Base-by-base conservation (phyloP, 768 basidiomycete species). In the Leccinum disarticulatum region DNA sequence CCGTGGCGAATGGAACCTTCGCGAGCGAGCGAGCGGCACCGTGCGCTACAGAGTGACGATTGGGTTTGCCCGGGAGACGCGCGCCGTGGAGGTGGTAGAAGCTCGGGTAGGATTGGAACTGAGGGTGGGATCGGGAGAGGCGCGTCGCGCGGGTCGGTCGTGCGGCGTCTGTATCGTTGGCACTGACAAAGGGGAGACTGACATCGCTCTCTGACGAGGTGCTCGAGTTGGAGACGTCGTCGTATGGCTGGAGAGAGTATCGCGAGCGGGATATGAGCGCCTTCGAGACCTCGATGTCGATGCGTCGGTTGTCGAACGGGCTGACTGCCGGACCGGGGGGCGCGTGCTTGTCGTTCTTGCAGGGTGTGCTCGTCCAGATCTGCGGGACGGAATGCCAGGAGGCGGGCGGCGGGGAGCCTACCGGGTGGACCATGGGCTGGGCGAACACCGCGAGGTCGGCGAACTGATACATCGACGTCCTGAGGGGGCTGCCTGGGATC, bases 291-390 rank as follows among this genome's bases (percentile, higher is more conserved):
- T 46, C 19, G 19, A 46, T 19, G 43, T 46, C 11, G 43, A 46
- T 46, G 43, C 19, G 43, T 19, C 19, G 43, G 11, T 19, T 46
- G 19, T 59, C 58, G 41, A 61, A 55, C 5, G 61, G 35, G 51
- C 22, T 57, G 47, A 50, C 46, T 13, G 11, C 25, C 8, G 19
- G 54, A 4, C 60, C 56, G n/a, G 49, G 52, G 2, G 56, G 17
- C 28, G 15, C 3, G 47, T 48, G 15, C 14, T 31, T 19, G 43
- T 66, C 56, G 22, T 25, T 15, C 58, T 63, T 67, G 47, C 7
- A 57, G 3, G 70, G 70, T 0, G 70, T 70, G 53, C 70, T 72
- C 36, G 66, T 66, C 69, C 69, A 72, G 8, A 71, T 59, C 25
- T 63, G 53, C 2, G 43, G 43, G 43, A 50, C 9, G 9, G 68